Evolutionary conservation across 2,329 filamentous ascomycete species (phyloP).

Genomic region (Penicillium sp.): DNA sequence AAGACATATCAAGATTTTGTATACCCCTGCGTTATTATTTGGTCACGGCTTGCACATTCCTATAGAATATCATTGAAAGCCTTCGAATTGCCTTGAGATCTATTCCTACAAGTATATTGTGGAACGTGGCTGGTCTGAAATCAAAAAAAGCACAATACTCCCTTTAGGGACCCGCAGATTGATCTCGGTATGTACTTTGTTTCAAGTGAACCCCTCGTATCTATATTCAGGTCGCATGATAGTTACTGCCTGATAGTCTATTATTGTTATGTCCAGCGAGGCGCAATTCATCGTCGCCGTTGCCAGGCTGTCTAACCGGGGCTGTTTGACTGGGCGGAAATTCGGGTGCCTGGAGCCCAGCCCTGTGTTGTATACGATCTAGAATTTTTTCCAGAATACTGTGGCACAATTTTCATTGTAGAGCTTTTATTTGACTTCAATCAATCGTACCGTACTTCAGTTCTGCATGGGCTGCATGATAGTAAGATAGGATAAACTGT

Average conservation of each 20-base stretch:
- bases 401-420: neutral
- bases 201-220: neutral
- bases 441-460: neutral
- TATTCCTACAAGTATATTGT: neutral
- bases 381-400: neutral
- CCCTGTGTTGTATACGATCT: neutral
- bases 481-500: neutral
- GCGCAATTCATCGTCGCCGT: neutral
- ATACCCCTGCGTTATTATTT: neutral
- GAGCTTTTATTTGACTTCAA: neutral
- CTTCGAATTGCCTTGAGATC: neutral
- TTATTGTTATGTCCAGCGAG: neutral
- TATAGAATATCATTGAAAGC: neutral
- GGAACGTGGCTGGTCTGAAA: neutral
- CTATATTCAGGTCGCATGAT: neutral
- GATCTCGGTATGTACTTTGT: neutral
- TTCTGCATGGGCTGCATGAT: neutral
- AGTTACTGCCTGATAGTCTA: neutral
- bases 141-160: too few species aligned
- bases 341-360: conserved; percentile 27
- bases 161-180: neutral
- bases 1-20: neutral
- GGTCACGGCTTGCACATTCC: neutral
- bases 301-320: conserved; percentile 1
- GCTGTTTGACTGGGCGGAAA: conserved; percentile 14